Evolutionary conservation across 1,139 yeast genomes (phyloP).

Genomic region (Hemisphaericaspora subhashii): DNA sequence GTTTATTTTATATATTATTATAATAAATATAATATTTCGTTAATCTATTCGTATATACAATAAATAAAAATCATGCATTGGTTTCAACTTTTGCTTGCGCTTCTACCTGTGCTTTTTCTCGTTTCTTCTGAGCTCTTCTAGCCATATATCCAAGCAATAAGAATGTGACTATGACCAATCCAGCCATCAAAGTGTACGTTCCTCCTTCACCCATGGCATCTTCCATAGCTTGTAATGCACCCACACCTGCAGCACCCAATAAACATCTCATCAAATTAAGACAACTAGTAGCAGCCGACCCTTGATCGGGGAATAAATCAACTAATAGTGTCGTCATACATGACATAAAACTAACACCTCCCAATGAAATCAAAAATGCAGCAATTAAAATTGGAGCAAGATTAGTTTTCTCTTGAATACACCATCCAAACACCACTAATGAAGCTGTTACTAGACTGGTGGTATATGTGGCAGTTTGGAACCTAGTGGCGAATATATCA

Average conservation of each 20-base stretch:
- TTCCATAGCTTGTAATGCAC: slow-evolving; percentile 22
- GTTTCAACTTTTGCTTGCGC: not conserved
- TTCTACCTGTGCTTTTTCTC: not conserved
- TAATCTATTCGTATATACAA: no score
- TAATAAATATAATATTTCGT: no score
- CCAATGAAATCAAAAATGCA: slow-evolving; percentile 49
- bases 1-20: not conserved
- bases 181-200: slow-evolving; percentile 23
- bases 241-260: slow-evolving; percentile 24
- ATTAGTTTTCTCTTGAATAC: slow-evolving; percentile 47
- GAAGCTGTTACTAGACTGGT: slow-evolving; percentile 34
- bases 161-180: slow-evolving; percentile 12
- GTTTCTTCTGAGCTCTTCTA: slow-evolving; percentile 1
- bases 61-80: not conserved
- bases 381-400: slow-evolving; percentile 58
- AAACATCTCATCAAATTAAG: slow-evolving; percentile 27
- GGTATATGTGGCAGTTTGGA: slow-evolving; percentile 26
- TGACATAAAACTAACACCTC: slow-evolving; percentile 23
- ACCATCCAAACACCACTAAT: slow-evolving; percentile 68
- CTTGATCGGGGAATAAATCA: slow-evolving; percentile 30
- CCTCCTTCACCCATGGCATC: slow-evolving; percentile 24
- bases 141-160: slow-evolving; percentile 5
- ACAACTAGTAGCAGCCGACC: slow-evolving; percentile 33
- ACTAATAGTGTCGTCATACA: slow-evolving; percentile 29
- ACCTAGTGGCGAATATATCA: slow-evolving; percentile 28